Evolutionary conservation across 441 rosid species (phyloP).

Genomic region (Erodium chrysanthum): DNA sequence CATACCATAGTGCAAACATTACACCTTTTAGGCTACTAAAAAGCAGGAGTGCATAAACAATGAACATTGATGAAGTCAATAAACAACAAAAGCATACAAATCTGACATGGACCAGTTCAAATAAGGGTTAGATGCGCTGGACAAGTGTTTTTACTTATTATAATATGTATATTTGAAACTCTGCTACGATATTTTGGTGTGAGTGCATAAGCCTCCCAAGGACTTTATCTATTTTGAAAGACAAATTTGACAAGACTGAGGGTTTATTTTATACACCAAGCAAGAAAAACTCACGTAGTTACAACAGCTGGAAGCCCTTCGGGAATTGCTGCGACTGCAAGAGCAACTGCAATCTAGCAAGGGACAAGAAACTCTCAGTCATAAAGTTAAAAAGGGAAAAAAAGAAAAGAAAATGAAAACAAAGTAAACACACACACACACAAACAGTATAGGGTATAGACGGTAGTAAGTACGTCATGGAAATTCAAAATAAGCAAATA

Average conservation of each 20-base stretch:
- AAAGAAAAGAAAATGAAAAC: background rate
- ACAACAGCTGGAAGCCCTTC: conserved; percentile 99
- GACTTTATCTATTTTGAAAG: background rate
- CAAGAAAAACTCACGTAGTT: conserved; percentile 65
- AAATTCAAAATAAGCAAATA: conserved; percentile 6
- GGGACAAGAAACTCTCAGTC: conserved; percentile 22
- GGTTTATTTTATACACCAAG: conserved; percentile 6
- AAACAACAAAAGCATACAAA: background rate
- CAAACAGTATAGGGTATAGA: background rate
- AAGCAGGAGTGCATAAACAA: background rate
- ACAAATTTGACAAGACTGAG: background rate
- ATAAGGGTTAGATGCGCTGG: background rate
- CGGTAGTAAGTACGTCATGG: conserved; percentile 3
- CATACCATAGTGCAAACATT: background rate
- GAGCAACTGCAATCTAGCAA: conserved; percentile 95
- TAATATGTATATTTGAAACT: background rate
- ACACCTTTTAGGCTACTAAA: background rate
- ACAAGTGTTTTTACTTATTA: background rate
- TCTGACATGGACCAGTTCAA: background rate
- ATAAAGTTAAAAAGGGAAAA: conserved; percentile 11
- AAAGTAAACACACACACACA: background rate
- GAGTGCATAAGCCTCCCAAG: background rate
- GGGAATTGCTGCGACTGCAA: conserved; percentile 99
- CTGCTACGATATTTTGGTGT: background rate
- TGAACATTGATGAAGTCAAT: background rate